Conservation (phyloP, 441 rosid species). For the Brassica hybrid region DNA sequence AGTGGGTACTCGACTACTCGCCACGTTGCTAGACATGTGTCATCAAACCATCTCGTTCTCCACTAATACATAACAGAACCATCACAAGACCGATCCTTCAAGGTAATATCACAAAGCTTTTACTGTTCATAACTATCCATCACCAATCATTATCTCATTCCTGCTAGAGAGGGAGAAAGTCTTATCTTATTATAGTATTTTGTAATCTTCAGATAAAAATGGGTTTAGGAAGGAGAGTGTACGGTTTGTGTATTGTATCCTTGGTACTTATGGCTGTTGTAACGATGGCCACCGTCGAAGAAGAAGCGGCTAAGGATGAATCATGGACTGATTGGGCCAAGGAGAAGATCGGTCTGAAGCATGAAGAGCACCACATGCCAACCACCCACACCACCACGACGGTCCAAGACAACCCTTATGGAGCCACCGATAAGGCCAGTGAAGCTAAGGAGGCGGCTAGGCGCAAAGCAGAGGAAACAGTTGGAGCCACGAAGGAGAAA, state of each 20-base stretch:
- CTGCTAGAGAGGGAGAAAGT: not conserved
- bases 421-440: conserved; percentile 34
- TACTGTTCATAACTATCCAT: not conserved
- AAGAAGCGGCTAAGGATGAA: conserved; percentile 43
- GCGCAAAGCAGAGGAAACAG: conserved; percentile 40
- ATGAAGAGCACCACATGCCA: conserved; percentile 40
- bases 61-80: conserved; percentile 28
- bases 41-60: not conserved
- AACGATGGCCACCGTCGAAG: conserved; percentile 31
- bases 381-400: conserved; percentile 44
- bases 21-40: conserved; percentile 38
- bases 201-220: conserved; percentile 6
- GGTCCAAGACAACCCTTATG: conserved; percentile 40
- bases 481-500: conserved; percentile 42
- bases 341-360: conserved; percentile 64
- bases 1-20: conserved; percentile 24
- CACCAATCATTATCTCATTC: not conserved
- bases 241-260: conserved; percentile 26
- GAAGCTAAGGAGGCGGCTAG: conserved; percentile 35
- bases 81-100: conserved; percentile 28
- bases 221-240: conserved; percentile 25
- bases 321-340: conserved; percentile 75
- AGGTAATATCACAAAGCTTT: conserved; percentile 7
- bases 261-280: conserved; percentile 33
- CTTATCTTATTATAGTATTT: no score